Percentiles rank a stretch among this genome's conserved stretches.
Conservation (phyloP, 495 filamentous ascomycete genomes). For the Staphylotrichum longicolle region DNA sequence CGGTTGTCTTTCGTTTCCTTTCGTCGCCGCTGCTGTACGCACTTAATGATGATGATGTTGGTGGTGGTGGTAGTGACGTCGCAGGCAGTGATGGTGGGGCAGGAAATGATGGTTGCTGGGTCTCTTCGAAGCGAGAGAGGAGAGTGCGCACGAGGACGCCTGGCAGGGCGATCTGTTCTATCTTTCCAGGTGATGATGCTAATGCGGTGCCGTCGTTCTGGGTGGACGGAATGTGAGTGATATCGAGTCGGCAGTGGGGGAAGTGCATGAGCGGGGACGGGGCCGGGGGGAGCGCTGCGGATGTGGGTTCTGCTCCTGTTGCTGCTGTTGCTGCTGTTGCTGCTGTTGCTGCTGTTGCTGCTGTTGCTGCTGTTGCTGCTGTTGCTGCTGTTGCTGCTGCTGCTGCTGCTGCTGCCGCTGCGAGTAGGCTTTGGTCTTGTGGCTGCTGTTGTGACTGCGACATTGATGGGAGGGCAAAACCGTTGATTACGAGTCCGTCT, state of each 20-base stretch:
- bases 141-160: constrained; percentile 22
- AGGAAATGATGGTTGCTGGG: background rate
- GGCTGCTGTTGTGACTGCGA: background rate
- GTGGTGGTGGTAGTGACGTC: background rate
- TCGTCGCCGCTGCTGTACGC: too few relatives aligned
- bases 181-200: constrained; percentile 2
- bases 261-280: constrained; percentile 25
- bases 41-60: background rate
- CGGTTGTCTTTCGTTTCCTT: too few relatives aligned
- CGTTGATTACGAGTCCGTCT: background rate
- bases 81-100: background rate
- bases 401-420: too few relatives aligned
- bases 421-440: background rate
- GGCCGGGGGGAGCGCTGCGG: too few relatives aligned
- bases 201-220: background rate
- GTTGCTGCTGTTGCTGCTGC: too few relatives aligned
- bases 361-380: too few relatives aligned
- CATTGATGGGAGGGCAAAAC: constrained; percentile 6
- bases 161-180: constrained; percentile 27
- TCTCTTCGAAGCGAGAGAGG: constrained; percentile 16
- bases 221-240: constrained; percentile 5
- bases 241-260: constrained; percentile 26
- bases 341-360: too few relatives aligned
- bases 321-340: too few relatives aligned
- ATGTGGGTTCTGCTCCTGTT: too few relatives aligned